Conservation (phyloP, 2,329 filamentous ascomycete genomes). For the Fusarium tanahbumbuense region DNA sequence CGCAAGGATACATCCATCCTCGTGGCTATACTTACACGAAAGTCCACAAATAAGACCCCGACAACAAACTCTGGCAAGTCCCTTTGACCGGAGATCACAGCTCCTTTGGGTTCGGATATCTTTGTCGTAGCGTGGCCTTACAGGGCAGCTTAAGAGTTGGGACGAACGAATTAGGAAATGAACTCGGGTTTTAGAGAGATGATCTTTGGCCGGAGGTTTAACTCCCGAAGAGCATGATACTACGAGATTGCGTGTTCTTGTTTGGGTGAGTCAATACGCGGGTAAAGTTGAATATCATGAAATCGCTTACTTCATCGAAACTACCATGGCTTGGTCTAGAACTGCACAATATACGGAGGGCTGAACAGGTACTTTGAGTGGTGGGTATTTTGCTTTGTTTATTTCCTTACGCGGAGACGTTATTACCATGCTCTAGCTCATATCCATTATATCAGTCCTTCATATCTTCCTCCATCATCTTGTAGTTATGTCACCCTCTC, state of each 20-base stretch:
- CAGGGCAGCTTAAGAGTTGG: neutral
- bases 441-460: neutral
- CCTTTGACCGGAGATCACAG: slow-evolving; percentile 4
- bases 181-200: neutral
- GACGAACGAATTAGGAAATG: neutral
- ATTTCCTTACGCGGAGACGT: neutral
- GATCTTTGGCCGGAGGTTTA: neutral
- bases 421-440: neutral
- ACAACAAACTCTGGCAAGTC: neutral
- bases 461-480: neutral
- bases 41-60: slow-evolving; percentile 5
- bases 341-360: neutral
- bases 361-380: neutral
- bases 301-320: neutral
- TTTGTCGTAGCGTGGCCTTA: neutral
- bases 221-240: neutral
- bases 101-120: neutral
- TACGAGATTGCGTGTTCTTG: neutral
- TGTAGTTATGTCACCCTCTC: neutral
- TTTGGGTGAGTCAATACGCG: neutral
- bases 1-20: slow-evolving; percentile 5
- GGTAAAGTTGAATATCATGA: neutral
- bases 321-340: neutral
- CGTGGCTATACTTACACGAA: slow-evolving; percentile 4
- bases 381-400: neutral